Evolutionary conservation across 352 stramenopile genomes (phyloP).

Genomic region (Phytophthora vignae): DNA sequence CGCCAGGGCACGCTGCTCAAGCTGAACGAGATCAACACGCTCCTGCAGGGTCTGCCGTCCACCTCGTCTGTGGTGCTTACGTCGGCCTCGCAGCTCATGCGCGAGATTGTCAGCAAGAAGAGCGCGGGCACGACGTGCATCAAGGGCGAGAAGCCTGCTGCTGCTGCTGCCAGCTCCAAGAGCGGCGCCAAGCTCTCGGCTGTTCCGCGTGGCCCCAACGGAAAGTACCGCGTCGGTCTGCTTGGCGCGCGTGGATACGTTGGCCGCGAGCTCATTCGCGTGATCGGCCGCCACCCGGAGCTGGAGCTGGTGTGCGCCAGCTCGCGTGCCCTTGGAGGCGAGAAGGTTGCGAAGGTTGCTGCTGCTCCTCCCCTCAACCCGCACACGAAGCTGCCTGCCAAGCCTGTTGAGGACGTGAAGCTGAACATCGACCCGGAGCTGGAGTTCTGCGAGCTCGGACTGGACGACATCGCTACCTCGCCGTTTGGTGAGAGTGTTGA

Average conservation of each 20-base stretch:
- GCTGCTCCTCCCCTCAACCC: slow-evolving; percentile 81
- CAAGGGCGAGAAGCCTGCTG: slow-evolving; percentile 53
- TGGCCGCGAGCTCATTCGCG: slow-evolving; percentile 85
- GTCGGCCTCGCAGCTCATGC: slow-evolving; percentile 79
- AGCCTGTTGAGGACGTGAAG: slow-evolving; percentile 42
- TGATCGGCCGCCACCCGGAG: slow-evolving; percentile 80
- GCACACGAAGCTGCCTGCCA: slow-evolving; percentile 80
- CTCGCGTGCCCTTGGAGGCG: slow-evolving; percentile 77
- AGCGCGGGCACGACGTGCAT: slow-evolving; percentile 88
- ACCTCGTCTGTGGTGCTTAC: slow-evolving; percentile 88
- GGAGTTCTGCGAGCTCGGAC: slow-evolving; percentile 83
- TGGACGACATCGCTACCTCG: slow-evolving; percentile 76
- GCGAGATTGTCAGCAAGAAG: slow-evolving; percentile 88
- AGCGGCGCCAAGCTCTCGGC: slow-evolving; percentile 17
- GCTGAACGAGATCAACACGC: slow-evolving; percentile 91
- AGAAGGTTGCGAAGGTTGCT: slow-evolving; percentile 84
- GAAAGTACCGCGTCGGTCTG: slow-evolving; percentile 84
- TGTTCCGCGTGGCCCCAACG: slow-evolving; percentile 33
- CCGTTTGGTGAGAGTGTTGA: slow-evolving; percentile 81
- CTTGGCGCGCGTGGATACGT: slow-evolving; percentile 89
- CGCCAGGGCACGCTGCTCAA: slow-evolving; percentile 92
- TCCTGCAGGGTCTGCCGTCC: slow-evolving; percentile 78
- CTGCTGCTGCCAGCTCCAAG: slow-evolving; percentile 24
- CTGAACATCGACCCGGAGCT: slow-evolving; percentile 78
- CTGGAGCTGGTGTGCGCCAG: slow-evolving; percentile 87